Evolutionary conservation across 805 yeast species (phyloP), one percentile per base, ranked within the genome.

Genomic region (Hanseniaspora thailandica): DNA sequence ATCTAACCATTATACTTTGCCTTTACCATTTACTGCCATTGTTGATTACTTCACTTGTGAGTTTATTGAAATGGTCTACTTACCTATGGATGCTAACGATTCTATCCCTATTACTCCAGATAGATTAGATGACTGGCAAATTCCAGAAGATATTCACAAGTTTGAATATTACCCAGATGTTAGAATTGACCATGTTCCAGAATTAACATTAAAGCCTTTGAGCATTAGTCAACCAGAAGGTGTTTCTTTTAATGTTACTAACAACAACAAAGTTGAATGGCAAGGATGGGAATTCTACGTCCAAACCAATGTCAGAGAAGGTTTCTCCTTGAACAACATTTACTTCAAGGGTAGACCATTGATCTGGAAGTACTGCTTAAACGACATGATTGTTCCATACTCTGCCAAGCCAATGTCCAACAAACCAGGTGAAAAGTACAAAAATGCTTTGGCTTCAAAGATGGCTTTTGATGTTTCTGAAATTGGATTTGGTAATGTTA

Each of bases 331-430:
- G 33, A 84, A 84, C 66, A 85, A 84, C 59, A 80, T 79, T 50
- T 71, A 71, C 63, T 84, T 82, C 72, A 82, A 83, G 66, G 90
- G 89, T 49, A 78, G 93, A 69, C 81, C 84, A 47, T 69, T 80
- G 43, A 76, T 84, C 63, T 84, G 84, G 75, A 75, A 93, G 70
- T 66, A 83, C 45, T 75, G 88, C 2, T 69, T 84, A 60, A 78
- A 84, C 53, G 94, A 84, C 69, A 84, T 85, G 94, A 84, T 90
- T 39, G 94, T 85, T 58, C 93, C 93, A 33, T 84, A 85, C 63
- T 89, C 86, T 66, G 90, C 84, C 66, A 87, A 89, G 62, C 52
- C 52, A 33, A 48, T 48, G 52, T 40, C 47, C 33, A 41, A n/a
- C n/a, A 26, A 20, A 9, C 17, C 36, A 25, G 52, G 47, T 41